Evolutionary conservation across 495 filamentous ascomycete genomes (phyloP), one percentile per base, ranked within the genome.

Genomic region (Peziza echinospora): DNA sequence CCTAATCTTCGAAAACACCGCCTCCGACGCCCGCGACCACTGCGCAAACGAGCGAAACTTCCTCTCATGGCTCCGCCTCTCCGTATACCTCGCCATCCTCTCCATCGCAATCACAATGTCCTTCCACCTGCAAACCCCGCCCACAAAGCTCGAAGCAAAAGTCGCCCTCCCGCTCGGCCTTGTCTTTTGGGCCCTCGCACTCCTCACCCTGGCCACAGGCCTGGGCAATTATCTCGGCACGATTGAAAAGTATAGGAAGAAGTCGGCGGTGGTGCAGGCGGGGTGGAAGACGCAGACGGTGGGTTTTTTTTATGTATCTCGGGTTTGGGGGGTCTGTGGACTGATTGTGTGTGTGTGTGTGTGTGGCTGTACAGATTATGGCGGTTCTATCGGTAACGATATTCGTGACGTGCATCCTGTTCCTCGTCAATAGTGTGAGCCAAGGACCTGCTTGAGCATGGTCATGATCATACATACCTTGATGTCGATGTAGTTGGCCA

Each of bases 221-320:
- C 66, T 91, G 37, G 77, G 75, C 0, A 94, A 92, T 56, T 97
- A 97, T 58, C 70, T 89, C 42, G 77, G 51, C 22, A 49, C 57
- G 1, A 77, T 96, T n/a, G 78, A 71, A 48, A 78, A 82, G 57
- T 97, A 91, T 60, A 77, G 75, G 48, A 67, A 72, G 26, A 73
- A 78, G 52, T 66, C 69, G 22, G 89, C 89, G 0, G 67, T 97
- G 47, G 89, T 96, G 26, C 89, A 97, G 64, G 82, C 75, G 43
- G 89, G 89, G 25, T 87, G 81, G 77, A 92, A 84, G 64, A 94
- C 89, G 26, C 85, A 93, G 61, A 57, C 73, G 21, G 80, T 84
- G 55, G 58, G 76, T 64, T 37, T n/a, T 25, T 24, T 45, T 24
- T 44, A 26, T 45, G 47, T 46, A 41, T 49, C 8, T 19, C 43